Evolutionary conservation across 1,284 basidiomycete genomes (phyloP), one percentile per base, ranked within the genome.

Genomic region (Boletus hoseneyae): DNA sequence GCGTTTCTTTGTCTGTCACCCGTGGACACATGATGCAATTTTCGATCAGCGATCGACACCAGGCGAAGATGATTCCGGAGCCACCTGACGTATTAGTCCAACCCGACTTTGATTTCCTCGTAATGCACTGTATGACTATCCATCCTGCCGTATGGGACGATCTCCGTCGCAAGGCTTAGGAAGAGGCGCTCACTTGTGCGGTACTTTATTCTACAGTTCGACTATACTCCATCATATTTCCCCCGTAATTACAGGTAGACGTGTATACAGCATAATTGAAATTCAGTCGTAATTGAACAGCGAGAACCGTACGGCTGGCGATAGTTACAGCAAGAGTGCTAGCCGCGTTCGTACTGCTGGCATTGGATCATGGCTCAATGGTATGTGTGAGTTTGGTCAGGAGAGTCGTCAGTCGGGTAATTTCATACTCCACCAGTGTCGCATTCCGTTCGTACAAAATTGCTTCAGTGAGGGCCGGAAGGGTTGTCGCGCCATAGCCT

Each of bases 401-500:
- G 54, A 89, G 71, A 18, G 65, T 63, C 3, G 75, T 70, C 50
- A 93, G 70, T 48, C 89, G 80, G 16, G 71, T 68, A n/a, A 80
- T 78, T 66, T 93, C 90, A 53, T 77, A 66, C 56, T 81, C 70
- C 3, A 85, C 85, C 45, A 84, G 67, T 11, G 76, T 79, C 16
- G 67, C 60, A 58, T 87, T 82, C 61, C 82, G 75, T 50, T 92
- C 88, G 46, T 83, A 77, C 6, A 81, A 78, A 51, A 94, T 74
- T 6, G 90, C 84, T 65, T 95, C 92, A 2, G 85, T 90, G 39
- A 95, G 72, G 15, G 81, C 89, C 7, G 92, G 93, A 62, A 95
- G 77, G 3, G 89, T 89, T 1, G 90, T 92, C 8, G 90, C 90
- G 29, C 91, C 93, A 62, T 96, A 95, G 4, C 87, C 87, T 86